Conservation (phyloP, 345 rosid genomes). For the Eucalyptus marginata region DNA sequence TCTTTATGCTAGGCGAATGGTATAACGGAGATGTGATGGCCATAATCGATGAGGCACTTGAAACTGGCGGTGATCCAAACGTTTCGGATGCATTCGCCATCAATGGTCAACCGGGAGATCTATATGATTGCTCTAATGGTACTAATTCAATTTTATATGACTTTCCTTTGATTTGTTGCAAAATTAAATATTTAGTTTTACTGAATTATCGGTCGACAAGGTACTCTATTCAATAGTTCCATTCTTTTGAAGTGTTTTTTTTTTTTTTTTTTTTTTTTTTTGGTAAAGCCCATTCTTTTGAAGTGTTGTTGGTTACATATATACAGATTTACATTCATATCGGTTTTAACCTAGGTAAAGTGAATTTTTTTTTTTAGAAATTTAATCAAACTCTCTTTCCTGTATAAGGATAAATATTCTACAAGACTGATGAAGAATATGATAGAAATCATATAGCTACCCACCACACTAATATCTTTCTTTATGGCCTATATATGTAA, state of each 20-base stretch:
- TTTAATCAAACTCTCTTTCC: neutral
- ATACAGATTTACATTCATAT: neutral
- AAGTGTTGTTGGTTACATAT: neutral
- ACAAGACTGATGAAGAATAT: neutral
- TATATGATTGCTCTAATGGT: conserved; percentile 14
- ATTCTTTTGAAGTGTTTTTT: neutral
- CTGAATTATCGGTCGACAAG: neutral
- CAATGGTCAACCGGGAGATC: conserved; percentile 28
- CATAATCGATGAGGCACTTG: neutral
- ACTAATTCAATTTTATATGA: neutral
- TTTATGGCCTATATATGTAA: too few species aligned
- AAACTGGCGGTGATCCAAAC: neutral
- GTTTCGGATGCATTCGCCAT: conserved; percentile 15
- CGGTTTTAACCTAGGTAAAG: neutral
- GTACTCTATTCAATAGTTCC: neutral
- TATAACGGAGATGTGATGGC: conserved; percentile 14
- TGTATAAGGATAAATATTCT: neutral
- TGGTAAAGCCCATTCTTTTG: neutral
- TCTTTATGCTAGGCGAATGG: conserved; percentile 12
- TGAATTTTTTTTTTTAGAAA: neutral
- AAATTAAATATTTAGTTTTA: neutral
- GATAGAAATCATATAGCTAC: too few species aligned
- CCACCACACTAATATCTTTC: too few species aligned
- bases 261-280: too few species aligned
- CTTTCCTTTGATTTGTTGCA: neutral